Evolutionary conservation across 1,284 basidiomycete species (phyloP).

Genomic region (Stereum hirsutum): DNA sequence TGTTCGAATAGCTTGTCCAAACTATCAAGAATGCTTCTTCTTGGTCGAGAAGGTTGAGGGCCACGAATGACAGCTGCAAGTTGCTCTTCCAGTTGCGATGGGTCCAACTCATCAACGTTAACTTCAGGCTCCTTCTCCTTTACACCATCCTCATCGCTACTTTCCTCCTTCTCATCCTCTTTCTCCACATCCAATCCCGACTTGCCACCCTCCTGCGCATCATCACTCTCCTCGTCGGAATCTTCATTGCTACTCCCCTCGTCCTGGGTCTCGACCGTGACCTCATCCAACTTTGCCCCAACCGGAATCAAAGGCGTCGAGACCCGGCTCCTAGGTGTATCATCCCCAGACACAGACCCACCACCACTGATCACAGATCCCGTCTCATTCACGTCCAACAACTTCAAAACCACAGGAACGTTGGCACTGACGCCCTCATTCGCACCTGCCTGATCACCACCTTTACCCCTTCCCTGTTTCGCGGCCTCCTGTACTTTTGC

Average conservation of each 20-base stretch:
- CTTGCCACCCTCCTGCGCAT: too few species aligned
- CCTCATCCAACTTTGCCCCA: slow-evolving; percentile 19
- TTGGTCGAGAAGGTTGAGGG: slow-evolving; percentile 20
- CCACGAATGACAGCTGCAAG: slow-evolving; percentile 40
- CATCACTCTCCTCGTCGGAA: slow-evolving; percentile 1
- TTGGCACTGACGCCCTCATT: too few species aligned
- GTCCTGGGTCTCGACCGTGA: slow-evolving; percentile 19
- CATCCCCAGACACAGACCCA: too few species aligned
- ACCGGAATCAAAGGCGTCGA: slow-evolving; percentile 14
- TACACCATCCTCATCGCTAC: slow-evolving; percentile 2
- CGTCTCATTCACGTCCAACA: too few species aligned
- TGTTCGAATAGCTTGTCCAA: slow-evolving; percentile 16
- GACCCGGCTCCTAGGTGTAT: too few species aligned
- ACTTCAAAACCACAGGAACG: too few species aligned
- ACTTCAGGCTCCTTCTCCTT: neutral
- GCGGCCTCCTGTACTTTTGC: too few species aligned
- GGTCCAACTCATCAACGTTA: slow-evolving; percentile 7
- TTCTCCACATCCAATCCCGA: too few species aligned
- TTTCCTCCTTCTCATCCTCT: too few species aligned
- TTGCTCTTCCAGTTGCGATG: slow-evolving; percentile 21
- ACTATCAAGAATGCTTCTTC: slow-evolving; percentile 17
- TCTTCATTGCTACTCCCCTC: slow-evolving; percentile 26
- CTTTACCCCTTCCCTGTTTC: too few species aligned
- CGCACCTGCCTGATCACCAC: too few species aligned
- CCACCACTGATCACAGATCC: too few species aligned